phyloP scores from a whole-genome alignment of 1,284 basidiomycete species.

The Ustilago lituana region DNA sequence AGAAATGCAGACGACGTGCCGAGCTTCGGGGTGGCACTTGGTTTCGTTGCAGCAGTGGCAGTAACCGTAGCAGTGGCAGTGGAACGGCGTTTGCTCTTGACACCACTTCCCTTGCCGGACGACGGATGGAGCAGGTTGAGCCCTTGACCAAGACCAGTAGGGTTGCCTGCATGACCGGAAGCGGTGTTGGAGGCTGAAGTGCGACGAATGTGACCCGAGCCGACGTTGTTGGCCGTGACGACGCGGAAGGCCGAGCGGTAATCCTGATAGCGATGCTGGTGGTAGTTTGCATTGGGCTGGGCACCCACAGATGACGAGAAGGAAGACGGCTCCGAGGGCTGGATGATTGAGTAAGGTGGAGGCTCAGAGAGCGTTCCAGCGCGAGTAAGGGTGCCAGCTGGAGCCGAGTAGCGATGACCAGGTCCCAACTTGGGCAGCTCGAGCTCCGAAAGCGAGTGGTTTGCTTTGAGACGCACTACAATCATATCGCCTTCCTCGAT shows the following conservation, averaged over 20 bases:
- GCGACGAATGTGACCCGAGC: slow-evolving; percentile 41
- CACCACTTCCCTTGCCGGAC: slow-evolving; percentile 8
- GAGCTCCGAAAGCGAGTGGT: slow-evolving; percentile 49
- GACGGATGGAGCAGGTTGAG: slow-evolving; percentile 26
- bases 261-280: slow-evolving; percentile 57
- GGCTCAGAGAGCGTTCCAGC: slow-evolving; percentile 51
- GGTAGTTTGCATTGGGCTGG: slow-evolving; percentile 63
- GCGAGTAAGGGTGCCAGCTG: slow-evolving; percentile 39
- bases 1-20: slow-evolving; percentile 5
- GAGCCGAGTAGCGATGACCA: slow-evolving; percentile 54
- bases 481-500: slow-evolving; percentile 65
- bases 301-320: slow-evolving; percentile 64
- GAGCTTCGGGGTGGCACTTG: slow-evolving; percentile 33
- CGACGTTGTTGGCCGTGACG: slow-evolving; percentile 49
- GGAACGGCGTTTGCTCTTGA: slow-evolving; percentile 24
- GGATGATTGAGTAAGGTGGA: slow-evolving; percentile 54
- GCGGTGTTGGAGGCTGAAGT: slow-evolving; percentile 4
- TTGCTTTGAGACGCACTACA: slow-evolving; percentile 49
- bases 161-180: slow-evolving; percentile 8
- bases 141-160: slow-evolving; percentile 26
- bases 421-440: slow-evolving; percentile 54
- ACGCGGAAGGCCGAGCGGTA: slow-evolving; percentile 57
- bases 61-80: slow-evolving; percentile 12
- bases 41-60: slow-evolving; percentile 4
- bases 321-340: slow-evolving; percentile 62